Evolutionary conservation across 768 basidiomycete species (phyloP), one percentile per base, ranked within the genome.

Genomic region (Pleurotus djamor): DNA sequence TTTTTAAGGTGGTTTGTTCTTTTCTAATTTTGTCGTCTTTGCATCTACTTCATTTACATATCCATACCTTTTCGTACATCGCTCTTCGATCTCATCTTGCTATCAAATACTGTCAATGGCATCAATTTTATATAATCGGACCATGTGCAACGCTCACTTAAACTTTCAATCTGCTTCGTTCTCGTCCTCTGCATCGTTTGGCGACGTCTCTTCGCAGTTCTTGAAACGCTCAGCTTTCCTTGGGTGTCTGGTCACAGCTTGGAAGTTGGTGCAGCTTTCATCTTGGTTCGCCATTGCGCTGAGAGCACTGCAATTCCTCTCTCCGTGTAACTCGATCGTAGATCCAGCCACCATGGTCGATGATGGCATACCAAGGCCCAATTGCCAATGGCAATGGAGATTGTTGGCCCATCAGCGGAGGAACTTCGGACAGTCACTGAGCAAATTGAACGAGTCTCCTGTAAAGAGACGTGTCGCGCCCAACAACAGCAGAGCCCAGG

Each of bases 1-100:
- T 47, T 72, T 77, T 58, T 75, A 60, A 72, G 38, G 21, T 48
- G 47, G 12, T 33, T 28, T 34, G 55, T 33, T 59, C 12, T 17
- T 49, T 21, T 60, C 36, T 54, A 59, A 21, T 13, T 49, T 16
- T 59, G 17, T 52, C 57, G 21, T 35, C 49, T 41, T 59, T 5
- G 16, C 49, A 36, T 52, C 51, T 58, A 36, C 34, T 41, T 45
- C 16, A 50, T 52, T 28, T 41, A 41, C 38, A 41, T 41, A n/a
- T 41, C 10, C n/a, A 41, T n/a, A 41, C n/a, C 38, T 41, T 41
- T 41, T 9, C 21, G 21, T 28, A 28, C 21, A 28, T 28, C 21
- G 21, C 21, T 28, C 38, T 41, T 41, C n/a, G 38, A 41, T 41
- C n/a, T 50, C 43, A 47, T 60, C 56, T 61, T 14, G 58, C 37